These are phyloP conservation scores for Colletotrichum somersetense DNA, from an alignment of 2,329 filamentous ascomycete genomes.

Conservation along the genomic window DNA sequence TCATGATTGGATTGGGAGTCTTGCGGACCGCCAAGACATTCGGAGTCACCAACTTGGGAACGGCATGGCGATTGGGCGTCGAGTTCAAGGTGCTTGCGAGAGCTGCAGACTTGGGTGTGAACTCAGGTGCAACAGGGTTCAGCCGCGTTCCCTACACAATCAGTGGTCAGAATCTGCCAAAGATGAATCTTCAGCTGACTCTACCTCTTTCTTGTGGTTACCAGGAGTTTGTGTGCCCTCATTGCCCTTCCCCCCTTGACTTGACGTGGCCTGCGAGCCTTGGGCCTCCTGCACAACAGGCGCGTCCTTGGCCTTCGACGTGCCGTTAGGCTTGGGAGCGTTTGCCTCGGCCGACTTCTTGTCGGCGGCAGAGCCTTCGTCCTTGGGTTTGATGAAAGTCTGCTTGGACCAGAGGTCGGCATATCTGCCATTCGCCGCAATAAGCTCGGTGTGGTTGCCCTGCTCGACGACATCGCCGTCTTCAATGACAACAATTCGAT, in stretches of 20 bases:
- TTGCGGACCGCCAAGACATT: neutral
- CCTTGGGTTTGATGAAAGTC: slow-evolving; percentile 65
- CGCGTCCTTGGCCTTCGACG: slow-evolving; percentile 52
- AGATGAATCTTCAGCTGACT: slow-evolving; percentile 48
- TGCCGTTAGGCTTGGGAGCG: slow-evolving; percentile 52
- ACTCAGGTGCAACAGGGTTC: slow-evolving; percentile 68
- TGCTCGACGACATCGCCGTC: slow-evolving; percentile 73
- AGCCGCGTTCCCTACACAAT: slow-evolving; percentile 62
- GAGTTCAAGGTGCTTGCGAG: slow-evolving; percentile 25
- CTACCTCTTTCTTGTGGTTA: slow-evolving; percentile 63
- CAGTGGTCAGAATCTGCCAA: slow-evolving; percentile 57
- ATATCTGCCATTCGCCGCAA: slow-evolving; percentile 71
- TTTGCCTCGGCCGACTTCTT: slow-evolving; percentile 50
- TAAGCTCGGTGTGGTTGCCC: slow-evolving; percentile 70
- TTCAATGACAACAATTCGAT: slow-evolving; percentile 74
- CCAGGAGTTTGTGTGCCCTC: slow-evolving; percentile 51
- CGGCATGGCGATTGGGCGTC: slow-evolving; percentile 35
- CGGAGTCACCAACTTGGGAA: slow-evolving; percentile 33
- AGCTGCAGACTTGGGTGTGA: slow-evolving; percentile 60
- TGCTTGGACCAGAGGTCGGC: slow-evolving; percentile 75
- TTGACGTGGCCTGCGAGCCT: slow-evolving; percentile 44
- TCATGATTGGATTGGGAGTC: neutral
- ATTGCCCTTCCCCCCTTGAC: slow-evolving; percentile 43
- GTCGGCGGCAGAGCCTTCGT: slow-evolving; percentile 42
- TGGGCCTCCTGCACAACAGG: slow-evolving; percentile 37